Evolutionary conservation across 179 eudicot species (phyloP).

Genomic region (Kewa caespitosa): DNA sequence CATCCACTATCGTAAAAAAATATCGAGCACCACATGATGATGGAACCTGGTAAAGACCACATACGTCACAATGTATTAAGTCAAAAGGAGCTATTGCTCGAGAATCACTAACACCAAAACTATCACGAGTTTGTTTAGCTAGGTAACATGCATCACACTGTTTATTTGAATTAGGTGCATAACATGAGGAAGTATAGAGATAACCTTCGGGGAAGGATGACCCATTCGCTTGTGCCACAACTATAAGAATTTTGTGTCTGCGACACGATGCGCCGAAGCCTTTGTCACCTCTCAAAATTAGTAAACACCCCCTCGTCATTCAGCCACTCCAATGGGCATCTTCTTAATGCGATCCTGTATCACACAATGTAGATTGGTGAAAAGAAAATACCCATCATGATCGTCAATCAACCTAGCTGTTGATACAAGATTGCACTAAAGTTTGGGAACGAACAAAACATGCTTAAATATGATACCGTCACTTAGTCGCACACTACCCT

Average conservation of each 20-base stretch:
- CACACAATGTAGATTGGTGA: not conserved
- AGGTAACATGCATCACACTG: no score
- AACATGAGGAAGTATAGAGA: not conserved
- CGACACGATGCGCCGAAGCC: not conserved
- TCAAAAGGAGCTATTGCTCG: no score
- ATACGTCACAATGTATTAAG: no score
- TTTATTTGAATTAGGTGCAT: no score
- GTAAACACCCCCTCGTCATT: not conserved
- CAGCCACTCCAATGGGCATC: not conserved
- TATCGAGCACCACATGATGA: no score
- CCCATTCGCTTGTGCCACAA: not conserved
- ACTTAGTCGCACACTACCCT: not conserved
- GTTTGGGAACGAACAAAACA: not conserved
- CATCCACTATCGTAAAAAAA: no score
- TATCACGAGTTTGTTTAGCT: no score
- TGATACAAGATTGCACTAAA: no score
- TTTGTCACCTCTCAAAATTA: not conserved
- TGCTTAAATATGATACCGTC: not conserved
- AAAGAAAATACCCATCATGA: not conserved
- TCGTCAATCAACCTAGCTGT: no score
- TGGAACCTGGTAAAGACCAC: no score
- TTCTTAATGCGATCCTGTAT: not conserved
- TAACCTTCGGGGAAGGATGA: not conserved
- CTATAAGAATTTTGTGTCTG: not conserved
- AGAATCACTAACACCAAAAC: no score